A percentile compares a stretch with the other conserved stretches of the same genome.
Conservation (phyloP, 1,139 yeast genomes). For the Taphrina sp. region DNA sequence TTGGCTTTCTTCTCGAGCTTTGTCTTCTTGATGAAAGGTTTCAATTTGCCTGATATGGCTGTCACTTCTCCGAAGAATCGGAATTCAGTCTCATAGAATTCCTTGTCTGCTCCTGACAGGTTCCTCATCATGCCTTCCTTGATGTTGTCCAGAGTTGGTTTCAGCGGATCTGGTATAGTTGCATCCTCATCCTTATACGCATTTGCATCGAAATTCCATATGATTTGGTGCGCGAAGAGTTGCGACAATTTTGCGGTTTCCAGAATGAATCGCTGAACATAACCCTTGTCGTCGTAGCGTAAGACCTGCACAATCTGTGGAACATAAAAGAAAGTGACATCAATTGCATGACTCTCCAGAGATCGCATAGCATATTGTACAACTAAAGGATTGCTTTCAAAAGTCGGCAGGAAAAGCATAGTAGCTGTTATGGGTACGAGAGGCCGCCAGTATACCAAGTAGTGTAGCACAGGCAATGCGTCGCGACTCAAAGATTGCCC, state of each 20-base stretch:
- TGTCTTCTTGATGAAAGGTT: slow-evolving; percentile 87
- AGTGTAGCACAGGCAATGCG: slow-evolving; percentile 36
- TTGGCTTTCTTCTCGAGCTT: slow-evolving; percentile 95
- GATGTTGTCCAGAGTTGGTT: slow-evolving; percentile 78
- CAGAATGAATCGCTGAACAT: slow-evolving; percentile 80
- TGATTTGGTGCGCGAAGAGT: slow-evolving; percentile 92
- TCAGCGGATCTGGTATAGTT: slow-evolving; percentile 71
- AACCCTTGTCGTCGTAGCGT: slow-evolving; percentile 77
- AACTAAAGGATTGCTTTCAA: slow-evolving; percentile 63
- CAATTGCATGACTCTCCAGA: slow-evolving; percentile 81
- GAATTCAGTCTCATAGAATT: slow-evolving; percentile 79
- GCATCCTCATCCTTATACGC: slow-evolving; percentile 84
- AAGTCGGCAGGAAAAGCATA: slow-evolving; percentile 76
- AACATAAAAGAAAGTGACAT: slow-evolving; percentile 88
- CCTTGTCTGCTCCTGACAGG: slow-evolving; percentile 60
- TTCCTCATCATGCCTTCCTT: slow-evolving; percentile 62
- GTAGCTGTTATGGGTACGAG: slow-evolving; percentile 83
- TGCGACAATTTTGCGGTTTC: slow-evolving; percentile 92
- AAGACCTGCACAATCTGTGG: slow-evolving; percentile 95
- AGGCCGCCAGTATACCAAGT: slow-evolving; percentile 68
- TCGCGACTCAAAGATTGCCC: slow-evolving; percentile 41
- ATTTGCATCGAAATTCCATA: slow-evolving; percentile 97
- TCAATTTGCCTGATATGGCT: slow-evolving; percentile 85
- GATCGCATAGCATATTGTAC: slow-evolving; percentile 90
- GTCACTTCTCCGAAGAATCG: slow-evolving; percentile 89